Conservation (phyloP, 768 basidiomycete species). For the Chlorophyllum brunneum region DNA sequence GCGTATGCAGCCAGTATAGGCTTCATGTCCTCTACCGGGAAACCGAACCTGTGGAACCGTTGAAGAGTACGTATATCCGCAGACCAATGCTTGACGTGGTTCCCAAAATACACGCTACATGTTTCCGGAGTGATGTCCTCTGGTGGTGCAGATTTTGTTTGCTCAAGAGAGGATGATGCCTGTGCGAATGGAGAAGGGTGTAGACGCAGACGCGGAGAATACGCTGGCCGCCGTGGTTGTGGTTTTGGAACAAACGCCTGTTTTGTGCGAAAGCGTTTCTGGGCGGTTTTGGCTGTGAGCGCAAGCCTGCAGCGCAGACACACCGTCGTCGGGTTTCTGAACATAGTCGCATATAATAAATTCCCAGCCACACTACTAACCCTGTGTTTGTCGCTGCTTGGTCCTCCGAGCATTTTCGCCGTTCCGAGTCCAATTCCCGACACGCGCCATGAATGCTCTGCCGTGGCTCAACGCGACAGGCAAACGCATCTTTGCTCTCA, state of each 20-base stretch:
- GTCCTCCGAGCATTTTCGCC: no score
- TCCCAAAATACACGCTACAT: not conserved
- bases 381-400: no score
- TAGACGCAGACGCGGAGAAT: not conserved
- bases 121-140: not conserved
- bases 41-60: not conserved
- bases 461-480: constrained; percentile 7
- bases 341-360: no score
- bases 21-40: not conserved
- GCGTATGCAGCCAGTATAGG: not conserved
- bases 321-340: not conserved
- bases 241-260: not conserved
- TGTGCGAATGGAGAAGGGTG: not conserved
- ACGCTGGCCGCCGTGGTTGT: not conserved
- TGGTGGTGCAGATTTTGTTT: not conserved
- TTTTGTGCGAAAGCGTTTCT: not conserved
- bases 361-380: no score
- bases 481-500: constrained; percentile 55
- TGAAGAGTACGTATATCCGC: not conserved
- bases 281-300: not conserved
- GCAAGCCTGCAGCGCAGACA: not conserved
- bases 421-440: constrained; percentile 19
- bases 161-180: not conserved
- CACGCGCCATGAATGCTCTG: constrained; percentile 16
- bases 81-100: not conserved